Percentiles rank a stretch among this genome's conserved stretches.
Evolutionary conservation across 176 grass and related monocot species (phyloP).

Genomic region (Oryza australiensis): DNA sequence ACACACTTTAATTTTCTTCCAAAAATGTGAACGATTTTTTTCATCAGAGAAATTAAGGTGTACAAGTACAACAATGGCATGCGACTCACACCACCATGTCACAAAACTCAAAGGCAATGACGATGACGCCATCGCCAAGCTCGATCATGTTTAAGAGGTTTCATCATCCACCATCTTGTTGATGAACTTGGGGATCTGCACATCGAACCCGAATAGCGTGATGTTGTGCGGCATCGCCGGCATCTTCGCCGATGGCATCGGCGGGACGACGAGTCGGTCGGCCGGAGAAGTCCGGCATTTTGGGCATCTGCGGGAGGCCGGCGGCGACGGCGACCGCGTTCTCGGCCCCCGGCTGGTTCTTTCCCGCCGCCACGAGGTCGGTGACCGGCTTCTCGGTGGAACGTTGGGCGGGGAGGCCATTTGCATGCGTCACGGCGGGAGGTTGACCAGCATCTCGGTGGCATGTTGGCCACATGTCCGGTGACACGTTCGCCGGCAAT

Average conservation of each 20-base stretch:
- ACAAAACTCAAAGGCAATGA: not conserved
- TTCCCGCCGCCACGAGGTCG: not conserved
- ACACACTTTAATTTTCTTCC: not conserved
- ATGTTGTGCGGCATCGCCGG: constrained; percentile 45
- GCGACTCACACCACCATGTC: not conserved
- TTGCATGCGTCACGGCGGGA: not conserved
- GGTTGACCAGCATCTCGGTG: not conserved
- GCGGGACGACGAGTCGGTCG: constrained; percentile 36
- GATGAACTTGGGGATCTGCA: constrained; percentile 49
- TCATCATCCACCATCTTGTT: constrained; percentile 32
- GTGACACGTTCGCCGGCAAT: constrained; percentile 14
- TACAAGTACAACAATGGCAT: not conserved
- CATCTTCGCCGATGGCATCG: constrained; percentile 49
- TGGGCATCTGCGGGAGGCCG: constrained; percentile 36
- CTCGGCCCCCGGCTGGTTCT: not conserved
- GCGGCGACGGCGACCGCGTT: not conserved
- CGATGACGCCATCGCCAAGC: not conserved
- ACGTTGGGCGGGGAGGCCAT: too few species aligned
- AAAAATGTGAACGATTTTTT: not conserved
- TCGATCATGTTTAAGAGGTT: not conserved
- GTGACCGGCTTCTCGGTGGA: too few species aligned
- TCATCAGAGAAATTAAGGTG: not conserved
- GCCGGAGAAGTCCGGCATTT: constrained; percentile 49
- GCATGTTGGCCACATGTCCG: constrained; percentile 16
- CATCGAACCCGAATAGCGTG: constrained; percentile 43